These are phyloP conservation scores for Podospora didyma DNA, from an alignment of 495 filamentous ascomycete species.

Conservation along the genomic window DNA sequence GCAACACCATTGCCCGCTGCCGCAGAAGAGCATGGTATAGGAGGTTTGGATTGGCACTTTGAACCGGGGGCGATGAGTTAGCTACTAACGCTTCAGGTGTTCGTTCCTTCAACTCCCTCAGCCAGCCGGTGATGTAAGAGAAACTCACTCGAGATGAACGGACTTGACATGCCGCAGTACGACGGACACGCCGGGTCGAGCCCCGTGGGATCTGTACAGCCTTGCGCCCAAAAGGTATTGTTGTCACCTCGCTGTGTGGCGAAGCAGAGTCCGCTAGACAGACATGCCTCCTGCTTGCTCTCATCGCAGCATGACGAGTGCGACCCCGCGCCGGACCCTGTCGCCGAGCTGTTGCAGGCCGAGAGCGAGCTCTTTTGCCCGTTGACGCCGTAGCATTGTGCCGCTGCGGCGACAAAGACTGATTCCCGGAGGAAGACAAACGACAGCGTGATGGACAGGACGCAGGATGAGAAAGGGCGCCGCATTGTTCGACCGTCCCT, in stretches of 20 bases:
- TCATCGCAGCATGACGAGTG: constrained; percentile 30
- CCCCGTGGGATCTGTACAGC: constrained; percentile 28
- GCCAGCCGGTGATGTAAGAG: no score
- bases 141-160: constrained; percentile 9
- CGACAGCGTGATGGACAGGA: neutral
- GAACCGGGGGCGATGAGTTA: neutral
- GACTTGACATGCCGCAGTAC: constrained; percentile 19
- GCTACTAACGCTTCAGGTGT: neutral
- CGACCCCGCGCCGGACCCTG: constrained; percentile 16
- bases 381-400: constrained; percentile 19
- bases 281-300: constrained; percentile 26
- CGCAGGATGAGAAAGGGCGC: neutral
- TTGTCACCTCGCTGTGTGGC: constrained; percentile 25
- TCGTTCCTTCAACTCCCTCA: no score
- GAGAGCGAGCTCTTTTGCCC: constrained; percentile 16
- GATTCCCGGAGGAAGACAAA: neutral
- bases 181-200: constrained; percentile 27
- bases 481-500: neutral
- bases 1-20: constrained; percentile 22
- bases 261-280: constrained; percentile 28
- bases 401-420: constrained; percentile 1
- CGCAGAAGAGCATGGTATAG: constrained; percentile 17
- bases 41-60: constrained; percentile 20
- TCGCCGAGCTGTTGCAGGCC: constrained; percentile 15
- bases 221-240: constrained; percentile 25